A percentile compares a stretch with the other conserved stretches of the same genome.
These are phyloP conservation scores for Fusarium redolens DNA, from an alignment of 2,329 filamentous ascomycete species.

Conservation along the genomic window DNA sequence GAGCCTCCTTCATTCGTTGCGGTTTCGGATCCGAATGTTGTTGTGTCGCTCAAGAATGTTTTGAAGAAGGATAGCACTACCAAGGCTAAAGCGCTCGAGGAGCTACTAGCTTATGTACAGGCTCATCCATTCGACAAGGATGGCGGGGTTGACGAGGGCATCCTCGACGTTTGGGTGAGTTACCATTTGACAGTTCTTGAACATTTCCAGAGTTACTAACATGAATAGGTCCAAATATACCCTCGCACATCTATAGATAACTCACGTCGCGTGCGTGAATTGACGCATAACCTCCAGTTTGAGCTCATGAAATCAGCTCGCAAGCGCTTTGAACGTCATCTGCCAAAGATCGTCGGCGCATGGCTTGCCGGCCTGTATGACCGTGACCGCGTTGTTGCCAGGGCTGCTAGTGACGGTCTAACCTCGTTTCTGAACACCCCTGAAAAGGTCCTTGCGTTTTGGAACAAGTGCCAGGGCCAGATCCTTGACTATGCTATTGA, in stretches of 20 bases:
- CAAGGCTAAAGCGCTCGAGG: conserved; percentile 89
- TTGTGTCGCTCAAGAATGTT: conserved; percentile 93
- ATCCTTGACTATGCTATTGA: conserved; percentile 86
- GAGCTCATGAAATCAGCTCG: conserved; percentile 72
- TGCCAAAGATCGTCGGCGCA: conserved; percentile 83
- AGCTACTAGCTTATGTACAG: conserved; percentile 75
- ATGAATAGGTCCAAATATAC: conserved; percentile 79
- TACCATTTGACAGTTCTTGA: not conserved
- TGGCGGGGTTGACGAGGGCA: conserved; percentile 78
- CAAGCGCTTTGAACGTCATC: conserved; percentile 84
- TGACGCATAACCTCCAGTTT: conserved; percentile 80
- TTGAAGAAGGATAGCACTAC: conserved; percentile 94
- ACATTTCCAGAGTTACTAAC: conserved; percentile 6
- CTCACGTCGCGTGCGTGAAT: conserved; percentile 86
- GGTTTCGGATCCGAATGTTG: conserved; percentile 82
- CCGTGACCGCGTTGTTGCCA: conserved; percentile 79
- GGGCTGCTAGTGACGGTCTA: conserved; percentile 82
- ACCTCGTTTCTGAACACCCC: conserved; percentile 79
- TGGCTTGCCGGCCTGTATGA: conserved; percentile 94
- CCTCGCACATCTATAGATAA: conserved; percentile 92
- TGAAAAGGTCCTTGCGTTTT: conserved; percentile 82
- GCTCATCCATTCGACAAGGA: conserved; percentile 63
- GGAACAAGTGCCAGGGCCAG: conserved; percentile 82
- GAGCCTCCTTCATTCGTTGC: conserved; percentile 84
- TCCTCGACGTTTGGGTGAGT: conserved; percentile 88